These are phyloP conservation scores for Chaetoscypha palmicola DNA, from an alignment of 2,329 filamentous ascomycete genomes.

Conservation along the genomic window DNA sequence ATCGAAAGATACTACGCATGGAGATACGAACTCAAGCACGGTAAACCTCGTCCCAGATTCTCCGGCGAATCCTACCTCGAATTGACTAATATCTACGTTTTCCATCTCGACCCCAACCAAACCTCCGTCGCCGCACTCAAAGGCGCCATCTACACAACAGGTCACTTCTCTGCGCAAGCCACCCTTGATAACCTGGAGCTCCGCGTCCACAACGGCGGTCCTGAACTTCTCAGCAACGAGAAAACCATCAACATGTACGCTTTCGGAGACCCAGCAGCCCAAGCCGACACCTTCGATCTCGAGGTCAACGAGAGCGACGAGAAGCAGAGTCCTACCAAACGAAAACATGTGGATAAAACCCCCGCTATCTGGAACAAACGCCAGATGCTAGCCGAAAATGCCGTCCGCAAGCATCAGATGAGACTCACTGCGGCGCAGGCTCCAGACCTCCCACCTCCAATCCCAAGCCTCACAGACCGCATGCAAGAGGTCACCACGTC, in stretches of 20 bases:
- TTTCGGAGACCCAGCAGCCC: neutral
- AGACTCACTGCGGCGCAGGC: neutral
- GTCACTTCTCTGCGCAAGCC: conserved; percentile 2
- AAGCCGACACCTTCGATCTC: neutral
- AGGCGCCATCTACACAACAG: conserved; percentile 2
- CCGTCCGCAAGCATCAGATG: neutral
- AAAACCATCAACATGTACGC: neutral
- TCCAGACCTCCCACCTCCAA: neutral
- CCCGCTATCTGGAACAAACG: neutral
- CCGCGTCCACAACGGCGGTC: neutral
- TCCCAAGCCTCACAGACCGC: neutral
- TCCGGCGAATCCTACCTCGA: neutral
- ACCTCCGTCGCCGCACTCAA: conserved; percentile 2
- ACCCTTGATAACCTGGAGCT: neutral
- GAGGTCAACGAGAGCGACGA: neutral
- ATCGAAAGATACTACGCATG: conserved; percentile 8
- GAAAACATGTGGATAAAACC: neutral
- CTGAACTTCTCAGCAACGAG: neutral
- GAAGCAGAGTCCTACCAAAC: neutral
- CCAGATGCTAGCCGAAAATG: neutral
- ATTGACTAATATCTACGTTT: conserved; percentile 2
- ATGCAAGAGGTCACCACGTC: neutral
- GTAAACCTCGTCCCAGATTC: neutral
- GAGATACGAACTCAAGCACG: conserved; percentile 3
- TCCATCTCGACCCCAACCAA: neutral